Base-by-base conservation (phyloP, 345 rosid species). In the Noccaea bulbosa region DNA sequence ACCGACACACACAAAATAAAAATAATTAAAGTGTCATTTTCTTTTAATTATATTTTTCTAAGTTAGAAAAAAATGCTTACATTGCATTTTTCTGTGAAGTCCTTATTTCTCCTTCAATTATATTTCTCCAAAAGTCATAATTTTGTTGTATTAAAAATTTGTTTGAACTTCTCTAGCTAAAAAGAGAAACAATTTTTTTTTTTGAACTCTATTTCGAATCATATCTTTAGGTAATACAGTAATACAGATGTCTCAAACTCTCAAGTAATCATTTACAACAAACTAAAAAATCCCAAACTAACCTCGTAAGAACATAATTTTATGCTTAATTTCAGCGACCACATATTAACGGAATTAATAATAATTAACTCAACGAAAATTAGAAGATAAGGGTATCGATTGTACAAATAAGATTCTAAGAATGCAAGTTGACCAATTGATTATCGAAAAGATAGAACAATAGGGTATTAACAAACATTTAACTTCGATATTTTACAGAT, bases 341-440 rank as follows among this genome's bases (percentile, higher is more conserved):
- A 32, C 9, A 50, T 8, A 62, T 27, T 43, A 35, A 20, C 5
- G 17, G 41, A 63, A 22, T 35, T 7, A 32, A 34, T 20, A 62
- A 15, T 52, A 27, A 54, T 4, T 38, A 34, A 1, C 27, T 24
- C 54, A 64, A 55, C 20, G 12, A 56, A 52, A 8, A 64, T 37
- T 16, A 64, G 49, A 56, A 56, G 70, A 72, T 55, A 45, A 15
- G 57, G 43, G 40, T 16, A 24, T 53, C 39, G 56, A 64, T 45
- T 8, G 24, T 11, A 8, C 40, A 54, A 64, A 73, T 58, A 33
- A 58, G 60, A 58, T 49, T 58, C 6, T 32, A 56, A 30, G 32
- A 17, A 43, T 51, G 72, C 72, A 67, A 74, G 68, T 67, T 67
- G 78, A 60, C 56, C 15, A 74, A 59, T 59, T 59, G 39, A 74